Evolutionary conservation across 768 basidiomycete genomes (phyloP).

Genomic region (Lactifluus piperatus): DNA sequence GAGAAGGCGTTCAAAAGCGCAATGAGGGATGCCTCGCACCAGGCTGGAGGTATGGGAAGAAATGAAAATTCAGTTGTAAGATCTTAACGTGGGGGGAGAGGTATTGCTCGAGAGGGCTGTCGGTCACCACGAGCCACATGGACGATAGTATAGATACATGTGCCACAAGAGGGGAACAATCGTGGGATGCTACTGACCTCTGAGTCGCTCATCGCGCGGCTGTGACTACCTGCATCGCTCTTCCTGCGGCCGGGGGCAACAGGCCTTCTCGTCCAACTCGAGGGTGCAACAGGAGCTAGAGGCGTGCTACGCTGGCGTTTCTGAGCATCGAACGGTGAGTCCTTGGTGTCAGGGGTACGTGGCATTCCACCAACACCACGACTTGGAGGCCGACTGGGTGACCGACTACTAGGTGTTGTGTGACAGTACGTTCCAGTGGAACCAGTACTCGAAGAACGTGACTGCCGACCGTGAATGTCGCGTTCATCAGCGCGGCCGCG

Average conservation of each 20-base stretch:
- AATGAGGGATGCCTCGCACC: no score
- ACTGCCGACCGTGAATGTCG: constrained; percentile 24
- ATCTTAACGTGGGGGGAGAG: no score
- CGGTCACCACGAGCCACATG: background rate
- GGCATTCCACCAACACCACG: constrained; percentile 46
- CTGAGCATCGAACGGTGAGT: constrained; percentile 63
- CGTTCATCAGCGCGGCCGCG: constrained; percentile 33
- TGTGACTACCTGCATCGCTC: constrained; percentile 61
- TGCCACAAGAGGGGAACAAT: background rate
- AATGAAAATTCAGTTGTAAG: no score
- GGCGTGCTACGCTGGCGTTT: constrained; percentile 66
- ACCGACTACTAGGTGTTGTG: constrained; percentile 29
- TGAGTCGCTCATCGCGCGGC: constrained; percentile 50
- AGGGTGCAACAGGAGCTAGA: constrained; percentile 48
- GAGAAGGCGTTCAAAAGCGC: background rate
- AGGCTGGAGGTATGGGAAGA: no score
- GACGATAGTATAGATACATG: background rate
- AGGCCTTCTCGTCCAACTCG: constrained; percentile 69
- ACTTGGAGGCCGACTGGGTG: constrained; percentile 45
- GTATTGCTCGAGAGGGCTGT: background rate
- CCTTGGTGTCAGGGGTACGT: constrained; percentile 33
- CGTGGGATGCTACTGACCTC: constrained; percentile 44
- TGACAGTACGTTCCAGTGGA: constrained; percentile 32
- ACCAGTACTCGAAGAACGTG: constrained; percentile 52
- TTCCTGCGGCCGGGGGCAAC: constrained; percentile 57